Percentiles rank a stretch among this genome's conserved stretches.
These are phyloP conservation scores for Talaromyces borbonicus DNA, from an alignment of 495 filamentous ascomycete species.

Conservation along the genomic window DNA sequence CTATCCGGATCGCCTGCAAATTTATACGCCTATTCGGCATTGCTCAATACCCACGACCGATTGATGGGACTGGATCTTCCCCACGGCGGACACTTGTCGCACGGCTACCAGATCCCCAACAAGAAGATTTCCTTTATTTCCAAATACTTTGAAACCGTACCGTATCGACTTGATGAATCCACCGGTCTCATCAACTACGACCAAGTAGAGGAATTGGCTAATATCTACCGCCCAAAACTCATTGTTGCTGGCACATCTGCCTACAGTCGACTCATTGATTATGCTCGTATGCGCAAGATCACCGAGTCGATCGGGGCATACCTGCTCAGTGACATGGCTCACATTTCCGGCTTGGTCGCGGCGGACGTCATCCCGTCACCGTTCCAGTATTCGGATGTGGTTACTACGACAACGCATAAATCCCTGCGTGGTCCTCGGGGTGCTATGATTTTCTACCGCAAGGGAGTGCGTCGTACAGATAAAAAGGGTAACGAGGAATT, in stretches of 20 bases:
- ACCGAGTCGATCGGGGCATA: constrained; percentile 90
- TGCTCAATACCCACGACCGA: constrained; percentile 93
- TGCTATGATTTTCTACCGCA: constrained; percentile 99
- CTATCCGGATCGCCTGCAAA: constrained; percentile 66
- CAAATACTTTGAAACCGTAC: constrained; percentile 92
- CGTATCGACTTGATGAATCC: constrained; percentile 80
- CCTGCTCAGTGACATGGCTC: constrained; percentile 95
- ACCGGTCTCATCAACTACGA: constrained; percentile 98
- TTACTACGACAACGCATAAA: constrained; percentile 99
- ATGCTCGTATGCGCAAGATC: constrained; percentile 92
- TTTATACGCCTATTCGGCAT: constrained; percentile 96
- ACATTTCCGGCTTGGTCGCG: constrained; percentile 94
- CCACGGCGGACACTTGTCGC: constrained; percentile 94
- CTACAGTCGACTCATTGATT: constrained; percentile 98
- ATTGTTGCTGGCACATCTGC: constrained; percentile 96
- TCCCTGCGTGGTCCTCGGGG: constrained; percentile 96
- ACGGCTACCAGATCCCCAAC: constrained; percentile 92
- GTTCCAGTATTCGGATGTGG: constrained; percentile 89
- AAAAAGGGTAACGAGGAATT: constrained; percentile 84
- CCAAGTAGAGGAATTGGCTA: constrained; percentile 78
- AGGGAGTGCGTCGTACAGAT: constrained; percentile 81
- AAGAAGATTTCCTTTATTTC: constrained; percentile 92
- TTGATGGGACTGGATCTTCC: constrained; percentile 97
- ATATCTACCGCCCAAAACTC: constrained; percentile 91
- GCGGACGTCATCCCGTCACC: constrained; percentile 90